Conservation (phyloP, 148 eudicot species). For the Camellia lanceoleosa region DNA sequence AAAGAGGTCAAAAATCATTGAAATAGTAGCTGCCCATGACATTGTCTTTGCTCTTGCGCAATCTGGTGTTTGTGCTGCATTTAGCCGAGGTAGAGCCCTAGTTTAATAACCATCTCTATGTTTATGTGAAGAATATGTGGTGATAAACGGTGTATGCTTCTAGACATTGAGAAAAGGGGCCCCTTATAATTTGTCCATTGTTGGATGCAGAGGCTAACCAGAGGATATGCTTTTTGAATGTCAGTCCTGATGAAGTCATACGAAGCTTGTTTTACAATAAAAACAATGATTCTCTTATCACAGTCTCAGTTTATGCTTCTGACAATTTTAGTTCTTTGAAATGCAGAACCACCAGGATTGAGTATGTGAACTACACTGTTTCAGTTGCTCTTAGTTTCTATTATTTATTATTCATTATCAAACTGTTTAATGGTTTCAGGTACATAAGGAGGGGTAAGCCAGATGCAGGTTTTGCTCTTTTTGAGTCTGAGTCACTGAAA, state of each 20-base stretch:
- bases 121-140: neutral
- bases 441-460: conserved; percentile 92
- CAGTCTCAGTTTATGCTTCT: conserved; percentile 94
- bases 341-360: conserved; percentile 95
- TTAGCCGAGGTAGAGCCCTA: conserved; percentile 65
- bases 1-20: conserved; percentile 84
- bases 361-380: conserved; percentile 42
- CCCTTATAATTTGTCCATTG: neutral
- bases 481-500: conserved; percentile 92
- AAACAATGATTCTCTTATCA: conserved; percentile 92
- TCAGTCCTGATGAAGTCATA: conserved; percentile 87
- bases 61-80: conserved; percentile 97
- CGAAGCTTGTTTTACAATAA: conserved; percentile 97
- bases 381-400: neutral
- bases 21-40: conserved; percentile 95
- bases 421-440: conserved; percentile 31
- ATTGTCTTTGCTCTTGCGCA: conserved; percentile 96
- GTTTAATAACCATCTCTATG: neutral
- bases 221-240: conserved; percentile 91
- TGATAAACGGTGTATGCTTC: neutral
- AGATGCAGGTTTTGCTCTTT: conserved; percentile 92
- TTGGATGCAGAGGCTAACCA: conserved; percentile 78
- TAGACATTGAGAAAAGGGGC: neutral
- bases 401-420: neutral
- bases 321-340: conserved; percentile 93